Evolutionary conservation across 495 filamentous ascomycete genomes (phyloP), one percentile per base, ranked within the genome.

Genomic region (Hypoxylon intermedium): DNA sequence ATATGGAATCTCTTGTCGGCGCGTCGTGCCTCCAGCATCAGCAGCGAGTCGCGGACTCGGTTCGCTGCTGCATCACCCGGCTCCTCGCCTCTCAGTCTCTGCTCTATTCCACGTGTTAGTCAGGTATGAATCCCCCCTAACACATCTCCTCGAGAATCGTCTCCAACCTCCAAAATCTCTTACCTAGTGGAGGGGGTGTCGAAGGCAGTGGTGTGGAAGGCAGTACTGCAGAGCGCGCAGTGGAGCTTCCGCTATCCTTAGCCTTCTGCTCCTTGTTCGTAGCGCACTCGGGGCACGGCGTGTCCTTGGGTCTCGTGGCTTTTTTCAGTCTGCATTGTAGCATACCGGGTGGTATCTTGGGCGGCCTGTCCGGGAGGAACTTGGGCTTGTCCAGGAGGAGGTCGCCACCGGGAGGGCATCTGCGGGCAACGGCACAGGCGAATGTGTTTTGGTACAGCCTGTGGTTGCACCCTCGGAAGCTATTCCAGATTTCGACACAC

Each of bases 381-480:
- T 66, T 56, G 1, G 65, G 19, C 45, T 56, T 37, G 5, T 47
- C 38, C 0, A 68, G 55, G 11, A 48, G 9, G 5, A 55, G 41
- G 19, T 71, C 62, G 6, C 33, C 59, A 0, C 24, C 47, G 1
- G 58, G 48, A 0, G 9, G 19, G 21, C 41, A 20, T 43, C 63
- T 30, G 9, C 19, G 28, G 3, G 54, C 59, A 6, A 53, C 11
- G 7, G 33, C 9, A 36, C 68, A 71, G 38, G 18, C 33, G 15
- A 5, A 52, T 5, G 67, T 70, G 59, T 67, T 70, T 44, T 72
- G 69, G 43, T 68, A 74, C 16, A 47, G 34, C 26, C 44, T 58
- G 43, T 69, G 67, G 19, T 48, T 34, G 59, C 71, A 73, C 0
- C 42, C 37, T n/a, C 19, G 48, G 16, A 48, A 68, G 16, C 33